Evolutionary conservation across 2,329 filamentous ascomycete species (phyloP).

Genomic region (Lasiodiplodia theobromae): DNA sequence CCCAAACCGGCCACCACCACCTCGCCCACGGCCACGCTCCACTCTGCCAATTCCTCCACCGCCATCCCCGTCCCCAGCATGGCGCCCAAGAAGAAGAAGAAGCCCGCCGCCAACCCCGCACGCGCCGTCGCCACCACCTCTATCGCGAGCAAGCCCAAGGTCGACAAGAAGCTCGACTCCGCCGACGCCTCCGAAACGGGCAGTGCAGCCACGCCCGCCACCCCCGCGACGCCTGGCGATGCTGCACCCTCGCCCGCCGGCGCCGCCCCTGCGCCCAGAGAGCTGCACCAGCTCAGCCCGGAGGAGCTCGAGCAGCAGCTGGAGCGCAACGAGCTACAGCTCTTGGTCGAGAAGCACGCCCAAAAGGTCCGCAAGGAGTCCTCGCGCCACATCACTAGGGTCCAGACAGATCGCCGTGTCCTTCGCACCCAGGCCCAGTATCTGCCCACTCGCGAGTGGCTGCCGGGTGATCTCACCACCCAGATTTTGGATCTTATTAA

Average conservation of each 20-base stretch:
- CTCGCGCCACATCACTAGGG: conserved; percentile 74
- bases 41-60: not conserved
- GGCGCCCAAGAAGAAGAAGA: conserved; percentile 90
- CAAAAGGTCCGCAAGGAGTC: conserved; percentile 81
- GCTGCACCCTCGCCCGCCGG: conserved; percentile 30
- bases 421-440: conserved; percentile 79
- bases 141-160: conserved; percentile 80
- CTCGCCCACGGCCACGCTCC: not conserved
- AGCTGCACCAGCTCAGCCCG: conserved; percentile 69
- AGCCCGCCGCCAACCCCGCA: conserved; percentile 83
- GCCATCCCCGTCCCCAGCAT: conserved; percentile 52
- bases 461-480: conserved; percentile 79
- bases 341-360: conserved; percentile 83
- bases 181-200: conserved; percentile 36
- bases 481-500: conserved; percentile 77
- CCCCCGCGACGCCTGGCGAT: conserved; percentile 25
- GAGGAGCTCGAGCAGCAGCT: conserved; percentile 91
- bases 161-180: conserved; percentile 39
- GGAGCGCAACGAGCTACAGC: conserved; percentile 87
- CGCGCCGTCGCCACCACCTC: conserved; percentile 95
- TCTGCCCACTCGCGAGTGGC: conserved; percentile 77
- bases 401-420: conserved; percentile 85
- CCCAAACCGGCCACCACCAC: conserved; percentile 5
- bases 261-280: conserved; percentile 36
- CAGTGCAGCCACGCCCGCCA: conserved; percentile 23